Base-by-base conservation (phyloP, 768 basidiomycete genomes). In the Flagelloscypha sp. region DNA sequence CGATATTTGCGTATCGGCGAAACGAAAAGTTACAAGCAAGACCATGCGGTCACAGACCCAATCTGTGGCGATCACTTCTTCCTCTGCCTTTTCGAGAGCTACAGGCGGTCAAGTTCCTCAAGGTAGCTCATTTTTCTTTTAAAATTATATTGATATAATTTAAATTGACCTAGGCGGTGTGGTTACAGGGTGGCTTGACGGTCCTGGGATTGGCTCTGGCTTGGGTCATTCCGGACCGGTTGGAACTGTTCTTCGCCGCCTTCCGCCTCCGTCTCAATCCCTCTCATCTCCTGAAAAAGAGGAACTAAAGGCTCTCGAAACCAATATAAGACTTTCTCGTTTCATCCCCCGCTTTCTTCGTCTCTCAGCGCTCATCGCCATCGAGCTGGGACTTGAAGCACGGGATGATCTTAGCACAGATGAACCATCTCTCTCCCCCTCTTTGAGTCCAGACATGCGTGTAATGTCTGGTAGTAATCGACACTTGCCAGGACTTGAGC, bases 311-410 rank as follows among this genome's bases (percentile, higher is more conserved):
- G 38, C 68, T 5, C 72, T 73, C 7, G 65, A 70, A 6, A 72
- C 71, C 20, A 81, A 78, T 45, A 76, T 79, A 12, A 79, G 74
- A 47, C 58, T 84, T 12, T 69, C 72, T 13, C 77, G 76, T 48
- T 58, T 84, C 24, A 74, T 84, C 27, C 70, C 76, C 20, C 65
- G 81, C 20, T 92, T 89, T 48, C 57, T 92, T 40, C 68, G 79
- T 35, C 62, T 92, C 19, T 84, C 81, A 11, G 87, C 87, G 20
- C 62, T 86, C 31, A 78, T 86, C 6, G 82, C 84, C 30, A 74
- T 70, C 41, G 86, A 88, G 55, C 64, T 88, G 17, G 84, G 80
- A 12, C 64, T 75, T 30, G 85, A 88, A 56, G 72, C 74, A 13
- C 62, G 69, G 40, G 70, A 77, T 24, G 75, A 72, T 0, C 57